Conservation (phyloP, 2,329 filamentous ascomycete species). For the Penicillium sclerotiorum region DNA sequence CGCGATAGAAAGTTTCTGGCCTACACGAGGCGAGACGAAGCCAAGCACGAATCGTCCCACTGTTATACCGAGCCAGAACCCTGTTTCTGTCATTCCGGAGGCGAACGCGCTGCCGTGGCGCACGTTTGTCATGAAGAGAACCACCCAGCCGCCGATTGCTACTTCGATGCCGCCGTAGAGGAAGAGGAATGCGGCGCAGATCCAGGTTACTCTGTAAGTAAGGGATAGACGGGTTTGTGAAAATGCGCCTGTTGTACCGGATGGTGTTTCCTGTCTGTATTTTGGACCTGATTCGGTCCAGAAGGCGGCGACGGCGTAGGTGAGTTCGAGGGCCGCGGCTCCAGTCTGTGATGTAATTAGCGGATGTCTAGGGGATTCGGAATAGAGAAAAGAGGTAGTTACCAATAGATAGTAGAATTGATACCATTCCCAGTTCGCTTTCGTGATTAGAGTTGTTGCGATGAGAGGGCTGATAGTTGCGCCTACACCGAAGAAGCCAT, state of each 20-base stretch:
- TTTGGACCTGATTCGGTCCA: slow-evolving; percentile 20
- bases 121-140: slow-evolving; percentile 74
- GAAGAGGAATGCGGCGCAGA: slow-evolving; percentile 70
- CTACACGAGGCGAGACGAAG: slow-evolving; percentile 20
- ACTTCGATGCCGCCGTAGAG: slow-evolving; percentile 23
- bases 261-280: slow-evolving; percentile 27
- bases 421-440: slow-evolving; percentile 37
- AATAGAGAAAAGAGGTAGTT: background rate
- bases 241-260: slow-evolving; percentile 7
- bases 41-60: slow-evolving; percentile 67
- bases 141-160: slow-evolving; percentile 64
- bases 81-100: slow-evolving; percentile 69
- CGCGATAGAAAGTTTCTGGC: slow-evolving; percentile 61
- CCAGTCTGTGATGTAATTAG: slow-evolving; percentile 13
- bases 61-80: slow-evolving; percentile 80
- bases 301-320: slow-evolving; percentile 20
- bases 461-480: slow-evolving; percentile 54
- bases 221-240: slow-evolving; percentile 44
- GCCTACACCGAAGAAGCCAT: slow-evolving; percentile 72
- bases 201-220: slow-evolving; percentile 65
- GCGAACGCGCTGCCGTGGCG: slow-evolving; percentile 66
- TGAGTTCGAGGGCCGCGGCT: slow-evolving; percentile 16
- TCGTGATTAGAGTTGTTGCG: slow-evolving; percentile 71
- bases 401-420: slow-evolving; percentile 22
- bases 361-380: background rate